These are phyloP conservation scores for Magnolia officinalis DNA, from an alignment of 164 flowering plant genomes.

Conservation along the genomic window DNA sequence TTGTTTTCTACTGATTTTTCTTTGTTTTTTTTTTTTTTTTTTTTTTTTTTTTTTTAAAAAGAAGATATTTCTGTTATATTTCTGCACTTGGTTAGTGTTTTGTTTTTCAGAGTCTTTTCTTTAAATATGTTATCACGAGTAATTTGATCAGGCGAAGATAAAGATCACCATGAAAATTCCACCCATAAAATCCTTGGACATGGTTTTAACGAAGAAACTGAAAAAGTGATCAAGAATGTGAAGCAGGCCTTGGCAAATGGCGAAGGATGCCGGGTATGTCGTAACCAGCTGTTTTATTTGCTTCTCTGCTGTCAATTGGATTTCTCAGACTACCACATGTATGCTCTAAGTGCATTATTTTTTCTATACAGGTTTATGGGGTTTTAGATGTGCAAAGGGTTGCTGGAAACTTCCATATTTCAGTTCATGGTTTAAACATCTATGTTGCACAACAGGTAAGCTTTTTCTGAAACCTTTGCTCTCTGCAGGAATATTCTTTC, in stretches of 20 bases:
- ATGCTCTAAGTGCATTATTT: background rate
- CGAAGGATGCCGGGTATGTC: constrained; percentile 93
- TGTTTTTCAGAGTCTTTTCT: background rate
- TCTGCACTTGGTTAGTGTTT: no score
- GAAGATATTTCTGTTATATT: no score
- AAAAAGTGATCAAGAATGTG: constrained; percentile 74
- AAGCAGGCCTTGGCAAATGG: constrained; percentile 75
- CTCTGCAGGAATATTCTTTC: background rate
- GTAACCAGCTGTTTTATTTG: background rate
- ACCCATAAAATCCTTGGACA: constrained; percentile 41
- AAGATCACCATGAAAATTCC: constrained; percentile 49
- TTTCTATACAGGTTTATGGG: constrained; percentile 75
- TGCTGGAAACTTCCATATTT: constrained; percentile 98
- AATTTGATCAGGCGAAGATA: constrained; percentile 34
- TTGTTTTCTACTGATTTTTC: no score
- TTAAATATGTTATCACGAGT: background rate
- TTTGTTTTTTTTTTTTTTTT: no score
- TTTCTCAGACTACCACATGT: background rate
- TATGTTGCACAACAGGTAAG: constrained; percentile 95
- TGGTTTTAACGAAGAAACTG: constrained; percentile 75
- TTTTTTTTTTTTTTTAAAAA: no score
- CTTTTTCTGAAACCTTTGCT: background rate
- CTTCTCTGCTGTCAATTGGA: background rate
- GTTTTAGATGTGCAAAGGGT: constrained; percentile 95
- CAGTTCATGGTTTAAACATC: constrained; percentile 92